Base-by-base conservation (phyloP, 1,139 yeast genomes). In the Debaryomyces subglobosus region DNA sequence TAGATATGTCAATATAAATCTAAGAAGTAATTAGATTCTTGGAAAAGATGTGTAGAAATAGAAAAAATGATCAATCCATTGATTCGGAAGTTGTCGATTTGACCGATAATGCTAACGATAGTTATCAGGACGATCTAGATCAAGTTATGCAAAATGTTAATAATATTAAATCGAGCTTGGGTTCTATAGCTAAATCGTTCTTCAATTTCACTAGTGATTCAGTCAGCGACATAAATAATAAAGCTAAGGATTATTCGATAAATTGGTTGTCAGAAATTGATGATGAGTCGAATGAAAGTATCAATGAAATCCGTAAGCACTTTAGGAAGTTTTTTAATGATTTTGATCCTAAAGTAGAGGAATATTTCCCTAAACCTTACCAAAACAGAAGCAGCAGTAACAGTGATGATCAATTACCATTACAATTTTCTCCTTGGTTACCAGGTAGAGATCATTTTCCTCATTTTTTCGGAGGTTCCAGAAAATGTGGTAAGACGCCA, bases 401-500 rank as follows among this genome's bases (percentile, higher is more conserved):
- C 13, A 44, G 44, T 18, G 47, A 49, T 13, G 49, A 47, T n/a
- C 21, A n/a, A 6, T 35, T 35, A 7, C 23, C 45, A n/a, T 27
- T 27, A 10, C 15, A 18, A 7, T 41, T 39, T 15, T 33, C 39
- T 6, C 47, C 47, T 2, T 45, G 39, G 32, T 12, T 42, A 8
- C 42, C 40, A 10, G 48, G 48, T 5, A 37, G 40, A 16, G 36
- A 27, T n/a, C 34, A 35, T 25, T 47, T 53, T 45, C 53, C 50
- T n/a, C 52, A 44, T 18, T 48, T 44, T 10, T 51, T 58, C 33
- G 39, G 44, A 16, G 55, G 59, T 0, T 43, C 53, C 4, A 49
- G 51, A 27, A 53, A 49, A 29, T 44, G 40, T 13, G 62, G 69
- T 3, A 51, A 56, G 25, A 63, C 75, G 2, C 77, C 78, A 1